These are phyloP conservation scores for Quercus tomentella DNA, from an alignment of 331 rosid genomes.

Conservation along the genomic window DNA sequence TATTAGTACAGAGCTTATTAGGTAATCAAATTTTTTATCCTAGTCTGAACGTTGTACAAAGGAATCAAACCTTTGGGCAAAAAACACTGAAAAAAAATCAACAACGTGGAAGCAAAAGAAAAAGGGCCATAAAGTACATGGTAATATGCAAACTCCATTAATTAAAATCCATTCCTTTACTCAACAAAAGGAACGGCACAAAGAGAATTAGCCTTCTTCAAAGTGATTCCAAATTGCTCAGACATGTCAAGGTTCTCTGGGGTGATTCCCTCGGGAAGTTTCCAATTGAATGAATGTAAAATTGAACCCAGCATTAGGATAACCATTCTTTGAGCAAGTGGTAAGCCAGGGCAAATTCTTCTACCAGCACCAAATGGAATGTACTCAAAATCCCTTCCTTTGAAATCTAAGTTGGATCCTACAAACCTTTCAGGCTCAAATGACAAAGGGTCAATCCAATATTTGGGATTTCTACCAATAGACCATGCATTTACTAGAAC, in stretches of 20 bases:
- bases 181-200: conserved; percentile 26
- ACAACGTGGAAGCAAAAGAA: no score
- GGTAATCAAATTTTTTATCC: no score
- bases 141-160: no score
- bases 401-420: conserved; percentile 20
- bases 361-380: conserved; percentile 49
- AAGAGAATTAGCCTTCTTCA: conserved; percentile 49
- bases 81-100: no score
- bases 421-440: conserved; percentile 45
- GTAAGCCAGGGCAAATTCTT: conserved; percentile 49
- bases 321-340: conserved; percentile 50
- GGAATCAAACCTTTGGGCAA: no score
- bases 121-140: no score
- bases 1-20: no score
- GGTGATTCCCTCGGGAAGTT: conserved; percentile 33
- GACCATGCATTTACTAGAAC: conserved; percentile 51
- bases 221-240: conserved; percentile 46
- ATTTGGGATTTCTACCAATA: conserved; percentile 32
- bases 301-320: conserved; percentile 36
- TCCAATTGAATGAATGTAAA: conserved; percentile 41
- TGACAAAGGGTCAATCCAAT: conserved; percentile 32
- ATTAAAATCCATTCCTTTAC: background rate
- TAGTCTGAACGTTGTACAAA: no score
- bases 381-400: conserved; percentile 43
- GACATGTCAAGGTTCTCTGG: conserved; percentile 36